Percentiles rank a stretch among this genome's conserved stretches.
phyloP scores from a whole-genome alignment of 768 basidiomycete genomes.

The Tubosaeta sp. region DNA sequence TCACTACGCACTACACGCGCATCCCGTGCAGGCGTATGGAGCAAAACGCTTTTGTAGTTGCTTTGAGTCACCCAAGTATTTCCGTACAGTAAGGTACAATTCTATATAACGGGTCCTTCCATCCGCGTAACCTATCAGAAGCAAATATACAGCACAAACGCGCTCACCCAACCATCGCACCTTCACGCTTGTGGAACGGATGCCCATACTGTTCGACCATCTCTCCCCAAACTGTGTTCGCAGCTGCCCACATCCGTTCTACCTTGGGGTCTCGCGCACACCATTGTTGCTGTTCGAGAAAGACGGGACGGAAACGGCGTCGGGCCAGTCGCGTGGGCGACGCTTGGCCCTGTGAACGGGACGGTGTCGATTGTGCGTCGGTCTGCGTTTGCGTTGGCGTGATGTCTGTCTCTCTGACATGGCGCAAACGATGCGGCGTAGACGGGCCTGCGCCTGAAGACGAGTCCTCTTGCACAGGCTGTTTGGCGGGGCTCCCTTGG shows the following conservation, averaged over 20 bases:
- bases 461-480: neutral
- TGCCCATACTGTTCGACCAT: conserved; percentile 13
- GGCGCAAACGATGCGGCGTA: conserved; percentile 20
- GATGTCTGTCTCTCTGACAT: conserved; percentile 2
- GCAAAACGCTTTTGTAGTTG: no score
- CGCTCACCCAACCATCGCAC: neutral
- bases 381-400: conserved; percentile 8
- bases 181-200: conserved; percentile 9
- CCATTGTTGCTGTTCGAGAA: conserved; percentile 50
- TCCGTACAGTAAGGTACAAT: no score
- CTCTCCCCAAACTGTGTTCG: conserved; percentile 6
- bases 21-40: no score
- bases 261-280: conserved; percentile 36
- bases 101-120: no score
- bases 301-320: conserved; percentile 46
- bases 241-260: conserved; percentile 25
- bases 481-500: conserved; percentile 6
- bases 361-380: conserved; percentile 24
- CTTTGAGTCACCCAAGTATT: no score
- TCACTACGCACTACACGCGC: no score
- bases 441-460: conserved; percentile 16
- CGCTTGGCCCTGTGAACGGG: conserved; percentile 11
- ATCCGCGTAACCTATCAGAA: no score
- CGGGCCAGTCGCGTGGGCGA: conserved; percentile 16
- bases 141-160: no score